Conservation (phyloP, 2,329 filamentous ascomycete species). For the Blumeriella jaapii region DNA sequence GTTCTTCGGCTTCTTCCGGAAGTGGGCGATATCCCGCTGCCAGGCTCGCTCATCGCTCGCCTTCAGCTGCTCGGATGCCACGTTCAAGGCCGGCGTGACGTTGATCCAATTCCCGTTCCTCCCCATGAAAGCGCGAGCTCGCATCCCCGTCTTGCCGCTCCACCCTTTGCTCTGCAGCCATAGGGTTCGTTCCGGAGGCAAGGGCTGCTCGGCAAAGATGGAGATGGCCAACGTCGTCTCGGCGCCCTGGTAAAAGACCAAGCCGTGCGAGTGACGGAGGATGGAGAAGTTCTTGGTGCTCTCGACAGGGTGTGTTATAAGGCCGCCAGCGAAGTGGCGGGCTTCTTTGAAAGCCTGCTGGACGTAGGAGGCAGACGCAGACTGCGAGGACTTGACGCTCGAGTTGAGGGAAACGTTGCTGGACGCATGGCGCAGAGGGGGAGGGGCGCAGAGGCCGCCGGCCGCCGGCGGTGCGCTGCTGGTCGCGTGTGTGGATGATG, state of each 20-base stretch:
- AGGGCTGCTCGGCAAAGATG: constrained; percentile 45
- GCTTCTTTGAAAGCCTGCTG: constrained; percentile 36
- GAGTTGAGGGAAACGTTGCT: neutral
- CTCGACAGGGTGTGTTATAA: constrained; percentile 51
- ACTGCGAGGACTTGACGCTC: constrained; percentile 4
- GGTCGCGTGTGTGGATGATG: neutral
- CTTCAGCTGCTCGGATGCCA: constrained; percentile 37
- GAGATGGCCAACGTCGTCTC: constrained; percentile 53
- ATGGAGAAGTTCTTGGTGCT: constrained; percentile 56
- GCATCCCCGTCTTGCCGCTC: constrained; percentile 58
- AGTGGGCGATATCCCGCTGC: constrained; percentile 56
- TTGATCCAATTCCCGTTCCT: constrained; percentile 51
- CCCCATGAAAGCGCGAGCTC: constrained; percentile 49
- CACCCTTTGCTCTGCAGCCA: constrained; percentile 60
- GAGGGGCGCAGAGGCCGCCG: neutral
- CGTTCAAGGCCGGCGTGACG: constrained; percentile 47
- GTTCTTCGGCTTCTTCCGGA: constrained; percentile 40
- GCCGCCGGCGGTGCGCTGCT: neutral
- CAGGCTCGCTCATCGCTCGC: constrained; percentile 51
- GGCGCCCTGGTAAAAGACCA: constrained; percentile 56
- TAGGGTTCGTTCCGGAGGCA: constrained; percentile 46
- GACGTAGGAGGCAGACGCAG: constrained; percentile 10
- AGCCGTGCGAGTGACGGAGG: constrained; percentile 50
- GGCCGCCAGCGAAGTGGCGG: constrained; percentile 51
- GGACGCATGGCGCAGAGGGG: neutral